Evolutionary conservation across 225 moss, liverwort and hornwort genomes (phyloP), one percentile per base, ranked within the genome.

Genomic region (Polytrichum commune): DNA sequence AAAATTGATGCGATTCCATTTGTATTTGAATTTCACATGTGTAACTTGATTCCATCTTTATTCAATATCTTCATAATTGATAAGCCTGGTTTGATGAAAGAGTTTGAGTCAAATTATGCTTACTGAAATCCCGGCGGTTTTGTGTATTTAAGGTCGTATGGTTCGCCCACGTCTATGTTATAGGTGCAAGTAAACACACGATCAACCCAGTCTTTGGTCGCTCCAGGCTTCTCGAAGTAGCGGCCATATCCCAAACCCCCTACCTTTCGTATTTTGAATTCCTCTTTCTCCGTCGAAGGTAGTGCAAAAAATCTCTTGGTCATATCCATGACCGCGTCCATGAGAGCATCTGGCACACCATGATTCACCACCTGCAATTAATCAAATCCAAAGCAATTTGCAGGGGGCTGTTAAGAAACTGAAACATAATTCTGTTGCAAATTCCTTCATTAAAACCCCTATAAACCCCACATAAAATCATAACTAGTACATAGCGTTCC

Each of bases 201-300:
- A 75, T 75, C 69, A 30, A 75, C 60, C 67, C 62, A 75, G 8
- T 68, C 75, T 22, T 69, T 69, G 13, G 20, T 28, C n/a, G 54
- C 62, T 4, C 69, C 75, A 4, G 29, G 54, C 46, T 27, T 27
- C 69, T 68, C 60, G 24, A 75, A 69, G 53, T 46, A 68, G 25
- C 63, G 16, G 54, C 69, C 69, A 69, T 75, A 75, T 22, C 75
- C 54, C n/a, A 75, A 13, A 7, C 62, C 63, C 24, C 22, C 69
- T 30, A 29, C 18, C 5, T 62, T 53, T 29, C 68, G 26, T 18
- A 62, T 55, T 68, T 19, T 32, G 24, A 68, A 75, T 24, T 62
- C 69, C 18, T 54, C 63, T 54, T 69, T 69, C 62, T 75, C 54
- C 1, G 25, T 23, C 7, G 55, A 65, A 66, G 65, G 29, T 19